Evolutionary conservation across 139 green algal genomes (phyloP), one percentile per base, ranked within the genome.

Genomic region (Closterium sp.): DNA sequence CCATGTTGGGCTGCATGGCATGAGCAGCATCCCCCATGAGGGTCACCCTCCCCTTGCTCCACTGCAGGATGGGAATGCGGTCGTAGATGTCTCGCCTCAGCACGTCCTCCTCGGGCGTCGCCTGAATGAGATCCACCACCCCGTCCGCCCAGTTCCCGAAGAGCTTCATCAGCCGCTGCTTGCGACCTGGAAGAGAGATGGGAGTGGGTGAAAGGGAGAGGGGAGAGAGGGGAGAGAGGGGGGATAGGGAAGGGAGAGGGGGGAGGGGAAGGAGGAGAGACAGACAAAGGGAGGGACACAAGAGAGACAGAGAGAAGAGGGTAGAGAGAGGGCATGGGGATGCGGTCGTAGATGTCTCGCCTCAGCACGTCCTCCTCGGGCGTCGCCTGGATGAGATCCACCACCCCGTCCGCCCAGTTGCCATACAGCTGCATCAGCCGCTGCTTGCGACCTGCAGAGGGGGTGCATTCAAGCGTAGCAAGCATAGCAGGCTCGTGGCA

Each of bases 1-100:
- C 98, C 93, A 99, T 95, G 96, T 99, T 99, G 91, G 98, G 98
- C 96, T 99, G 98, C 97, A 99, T 99, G 17, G 98, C 97, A 92
- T 99, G 98, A 30, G 97, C 97, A n/a, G 94, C 96, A 94, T 99
- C 98, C 4, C 98, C 98, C 85, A 99, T 96, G 85, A 99, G 95
- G 0, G 95, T 97, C 24, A 99, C 97, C 13, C 96, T 94, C 30
- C 97, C 97, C 91, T 98, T 95, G 34, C 93, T 87, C 98, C 98
- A 99, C 32, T 92, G 94, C 90, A 98, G 97, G 90, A 97, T 97
- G 91, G 96, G 94, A 7, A 89, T 84, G 29, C 93, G 92, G 96
- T 99, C 98, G 93, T 96, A 99, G 93, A 99, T 99, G 96, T 99
- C 98, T 27, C 98, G 96, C 4, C 98, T 94, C 91, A 99, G 94